Evolutionary conservation across 441 rosid genomes (phyloP), one percentile per base, ranked within the genome.

Genomic region (Eruca vesicaria): DNA sequence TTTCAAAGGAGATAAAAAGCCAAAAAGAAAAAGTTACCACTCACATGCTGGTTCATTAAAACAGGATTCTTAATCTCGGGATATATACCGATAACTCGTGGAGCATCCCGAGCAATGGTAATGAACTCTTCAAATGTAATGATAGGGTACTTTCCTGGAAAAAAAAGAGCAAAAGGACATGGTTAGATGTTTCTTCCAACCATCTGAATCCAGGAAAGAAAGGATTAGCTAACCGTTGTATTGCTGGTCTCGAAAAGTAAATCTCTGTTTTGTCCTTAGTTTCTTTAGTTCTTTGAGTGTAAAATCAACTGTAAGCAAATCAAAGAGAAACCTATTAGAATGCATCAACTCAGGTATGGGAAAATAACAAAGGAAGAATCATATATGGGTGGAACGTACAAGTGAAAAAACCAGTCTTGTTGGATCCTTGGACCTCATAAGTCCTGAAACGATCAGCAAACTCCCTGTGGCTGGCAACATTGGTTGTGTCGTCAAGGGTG

Each of bases 11-110:
- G 15, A n/a, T 12, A n/a, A 12, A 11, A 74, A 68, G 56, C 33
- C 33, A n/a, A 60, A 45, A 56, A n/a, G 63, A 66, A n/a, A n/a
- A n/a, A n/a, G n/a, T 19, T 35, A 33, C 43, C n/a, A 75, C 96
- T 88, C 73, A 93, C 99, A 78, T 71, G 90, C 78, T 92, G 88
- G 82, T 92, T 96, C 79, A 92, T 88, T 28, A 93, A 72, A 28
- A 92, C 88, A 26, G 99, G 98, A 77, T 88, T 88, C 74, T 96
- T 96, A 16, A 92, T 92, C 90, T 96, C 99, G 2, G 99, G 98
- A 83, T 96, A 96, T 77, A 96, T 94, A 63, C 99, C 99, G 4
- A 96, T 96, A 76, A 90, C 86, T 86, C 99, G 85, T 20, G 90
- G 82, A n/a, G 98, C 99, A 76, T 94, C 91, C 68, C 82, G 75